A percentile compares a stretch with the other conserved stretches of the same genome.
Evolutionary conservation across 495 filamentous ascomycete species (phyloP).

Genomic region (Talaromyces nanjingensis): DNA sequence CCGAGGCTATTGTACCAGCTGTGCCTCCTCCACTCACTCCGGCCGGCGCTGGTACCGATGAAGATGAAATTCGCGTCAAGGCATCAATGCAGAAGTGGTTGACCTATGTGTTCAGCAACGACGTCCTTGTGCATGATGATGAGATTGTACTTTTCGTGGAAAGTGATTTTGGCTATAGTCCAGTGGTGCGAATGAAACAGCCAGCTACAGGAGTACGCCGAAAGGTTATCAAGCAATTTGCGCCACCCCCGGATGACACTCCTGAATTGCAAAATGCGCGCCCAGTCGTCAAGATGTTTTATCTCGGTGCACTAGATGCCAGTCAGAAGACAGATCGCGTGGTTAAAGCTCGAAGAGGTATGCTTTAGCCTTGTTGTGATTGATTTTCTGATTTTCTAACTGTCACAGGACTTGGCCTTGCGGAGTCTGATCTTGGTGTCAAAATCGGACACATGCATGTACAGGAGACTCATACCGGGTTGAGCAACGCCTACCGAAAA

Average conservation of each 20-base stretch:
- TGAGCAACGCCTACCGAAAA: conserved; percentile 87
- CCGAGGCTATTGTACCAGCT: conserved; percentile 95
- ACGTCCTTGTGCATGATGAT: conserved; percentile 88
- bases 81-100: conserved; percentile 89
- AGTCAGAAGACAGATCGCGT: conserved; percentile 92
- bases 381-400: not conserved
- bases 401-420: conserved; percentile 70
- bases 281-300: conserved; percentile 91
- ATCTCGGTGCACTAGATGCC: conserved; percentile 89
- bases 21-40: conserved; percentile 87
- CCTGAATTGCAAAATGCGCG: conserved; percentile 86
- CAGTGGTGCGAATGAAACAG: conserved; percentile 90
- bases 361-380: conserved; percentile 13
- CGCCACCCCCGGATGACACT: conserved; percentile 94
- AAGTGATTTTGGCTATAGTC: conserved; percentile 96
- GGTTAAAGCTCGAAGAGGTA: conserved; percentile 88
- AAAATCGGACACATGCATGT: conserved; percentile 78
- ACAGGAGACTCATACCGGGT: conserved; percentile 83
- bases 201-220: conserved; percentile 92
- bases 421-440: conserved; percentile 89
- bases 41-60: conserved; percentile 92
- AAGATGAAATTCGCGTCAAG: conserved; percentile 89
- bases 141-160: conserved; percentile 97
- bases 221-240: conserved; percentile 97
- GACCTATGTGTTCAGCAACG: conserved; percentile 84